Conservation (phyloP, 768 basidiomycete genomes). For the Suillus hirtellus region DNA sequence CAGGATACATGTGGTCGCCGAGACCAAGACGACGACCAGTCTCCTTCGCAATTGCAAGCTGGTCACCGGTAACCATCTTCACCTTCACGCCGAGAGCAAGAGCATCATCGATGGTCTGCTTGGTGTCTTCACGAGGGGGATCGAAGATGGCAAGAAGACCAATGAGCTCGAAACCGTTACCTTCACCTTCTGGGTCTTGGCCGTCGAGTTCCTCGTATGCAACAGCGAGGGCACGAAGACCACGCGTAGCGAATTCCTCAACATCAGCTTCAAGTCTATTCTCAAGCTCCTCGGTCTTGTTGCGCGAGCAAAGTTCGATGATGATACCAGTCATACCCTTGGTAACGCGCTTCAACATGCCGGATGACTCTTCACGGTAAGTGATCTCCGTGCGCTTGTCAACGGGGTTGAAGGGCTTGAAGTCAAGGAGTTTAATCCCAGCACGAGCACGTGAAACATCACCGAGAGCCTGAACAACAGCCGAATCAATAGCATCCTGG, state of each 20-base stretch:
- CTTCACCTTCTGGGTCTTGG: slow-evolving; percentile 80
- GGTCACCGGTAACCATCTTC: slow-evolving; percentile 99
- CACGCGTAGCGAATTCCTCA: slow-evolving; percentile 93
- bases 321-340: slow-evolving; percentile 99
- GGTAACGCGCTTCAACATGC: slow-evolving; percentile 96
- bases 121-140: slow-evolving; percentile 96
- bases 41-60: slow-evolving; percentile 99
- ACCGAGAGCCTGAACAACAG: slow-evolving; percentile 79
- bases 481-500: slow-evolving; percentile 94
- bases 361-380: slow-evolving; percentile 91
- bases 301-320: slow-evolving; percentile 94
- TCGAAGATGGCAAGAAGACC: slow-evolving; percentile 98
- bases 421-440: slow-evolving; percentile 95
- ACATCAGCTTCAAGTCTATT: slow-evolving; percentile 91
- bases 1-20: slow-evolving; percentile 99
- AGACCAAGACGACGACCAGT: slow-evolving; percentile 97
- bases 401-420: slow-evolving; percentile 99
- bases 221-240: slow-evolving; percentile 94
- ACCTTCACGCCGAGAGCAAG: slow-evolving; percentile 94
- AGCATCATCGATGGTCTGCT: slow-evolving; percentile 98
- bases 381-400: slow-evolving; percentile 99
- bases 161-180: slow-evolving; percentile 96
- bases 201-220: slow-evolving; percentile 92
- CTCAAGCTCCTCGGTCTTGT: slow-evolving; percentile 94
- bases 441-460: slow-evolving; percentile 75